Evolutionary conservation across 1,284 basidiomycete genomes (phyloP), one percentile per base, ranked within the genome.

Genomic region (Heliocybe sulcata): DNA sequence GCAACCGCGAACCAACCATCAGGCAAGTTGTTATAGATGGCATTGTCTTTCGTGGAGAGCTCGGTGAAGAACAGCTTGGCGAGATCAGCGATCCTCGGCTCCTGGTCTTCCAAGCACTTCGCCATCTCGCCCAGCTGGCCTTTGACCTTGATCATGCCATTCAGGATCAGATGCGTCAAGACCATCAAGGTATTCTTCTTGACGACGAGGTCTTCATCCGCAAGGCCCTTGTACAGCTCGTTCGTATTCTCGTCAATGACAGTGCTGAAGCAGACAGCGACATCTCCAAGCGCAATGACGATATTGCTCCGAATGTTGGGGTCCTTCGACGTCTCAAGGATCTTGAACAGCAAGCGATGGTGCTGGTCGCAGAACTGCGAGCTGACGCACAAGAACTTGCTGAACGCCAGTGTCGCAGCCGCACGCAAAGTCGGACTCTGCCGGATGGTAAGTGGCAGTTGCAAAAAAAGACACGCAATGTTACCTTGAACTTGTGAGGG

Each of bases 111-210:
- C 20, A 99, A 73, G 65, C 96, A 99, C 72, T 99, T 99, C 31
- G 96, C 97, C 94, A 99, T 98, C 77, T 98, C 97, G 31, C 97
- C 96, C 2, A 98, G 77, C 69, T 99, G 96, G 1, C 97, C 97
- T 71, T 99, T 99, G 66, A 98, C 96, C 71, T 99, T 99, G 77
- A 98, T 93, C 96, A 98, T 98, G 1, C 96, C 96, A 66, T 98
- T 98, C 59, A 98, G 72, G 66, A 99, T 99, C 59, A 99, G 73
- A 71, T 99, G 95, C 2, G 96, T 98, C 57, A 99, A 77, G 50
- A 99, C 96, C 96, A 99, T 99, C 51, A 99, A 80, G 45, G 96
- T 98, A 72, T 98, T 98, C 78, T 99, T 98, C 85, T 98, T 99
- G 58, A 99, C 96, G 47, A 90, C 83, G 3, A 92, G 74, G 66